phyloP scores from a whole-genome alignment of 441 rosid species.

The Corymbia citriodora region DNA sequence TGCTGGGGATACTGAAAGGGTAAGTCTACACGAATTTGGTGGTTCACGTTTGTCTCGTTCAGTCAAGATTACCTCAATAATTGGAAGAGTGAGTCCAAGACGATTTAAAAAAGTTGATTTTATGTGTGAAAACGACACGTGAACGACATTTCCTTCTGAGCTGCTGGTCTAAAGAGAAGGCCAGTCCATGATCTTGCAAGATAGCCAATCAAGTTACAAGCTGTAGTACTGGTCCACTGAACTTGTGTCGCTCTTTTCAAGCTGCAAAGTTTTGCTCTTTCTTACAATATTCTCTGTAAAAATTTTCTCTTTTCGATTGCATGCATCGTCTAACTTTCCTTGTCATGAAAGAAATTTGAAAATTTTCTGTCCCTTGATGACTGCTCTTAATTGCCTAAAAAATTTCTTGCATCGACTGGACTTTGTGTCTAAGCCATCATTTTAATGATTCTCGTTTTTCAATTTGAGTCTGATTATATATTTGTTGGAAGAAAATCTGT shows the following conservation, averaged over 20 bases:
- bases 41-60: background rate
- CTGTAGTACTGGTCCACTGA: background rate
- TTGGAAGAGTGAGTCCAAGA: background rate
- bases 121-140: background rate
- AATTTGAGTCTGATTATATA: background rate
- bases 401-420: background rate
- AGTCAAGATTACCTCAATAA: background rate
- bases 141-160: background rate
- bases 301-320: background rate
- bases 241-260: background rate
- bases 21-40: background rate
- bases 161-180: background rate
- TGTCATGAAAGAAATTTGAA: background rate
- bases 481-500: background rate
- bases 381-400: background rate
- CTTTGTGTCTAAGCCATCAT: background rate
- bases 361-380: background rate
- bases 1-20: constrained; percentile 17
- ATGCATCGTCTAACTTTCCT: background rate
- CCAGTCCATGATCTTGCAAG: background rate
- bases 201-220: background rate
- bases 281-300: background rate
- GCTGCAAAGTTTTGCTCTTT: background rate
- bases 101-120: background rate
- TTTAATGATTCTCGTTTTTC: background rate